Evolutionary conservation across 257 asterid species (phyloP), one percentile per base, ranked within the genome.

Genomic region (Ligustrum vulgare): DNA sequence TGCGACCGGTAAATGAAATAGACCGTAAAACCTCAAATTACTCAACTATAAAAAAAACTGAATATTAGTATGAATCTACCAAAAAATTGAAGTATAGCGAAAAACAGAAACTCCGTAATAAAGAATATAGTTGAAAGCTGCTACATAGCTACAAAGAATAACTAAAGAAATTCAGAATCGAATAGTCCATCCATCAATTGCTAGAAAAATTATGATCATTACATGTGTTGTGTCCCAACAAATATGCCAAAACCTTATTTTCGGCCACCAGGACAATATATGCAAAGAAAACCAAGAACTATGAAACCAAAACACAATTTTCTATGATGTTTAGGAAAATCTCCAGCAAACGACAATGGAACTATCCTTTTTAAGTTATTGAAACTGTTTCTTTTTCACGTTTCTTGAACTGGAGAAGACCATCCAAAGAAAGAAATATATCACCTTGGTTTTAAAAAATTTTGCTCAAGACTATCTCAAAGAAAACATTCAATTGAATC

Each of bases 311-410:
- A 72, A 71, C 69, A 58, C 83, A 39, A 87, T 67, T 75, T 2
- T 83, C 74, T 84, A 78, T 78, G 85, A 77, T 72, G 75, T 77
- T 80, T 56, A 43, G 56, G 78, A 82, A 81, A 84, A 81, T 73
- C 80, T 73, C 73, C 81, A 79, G 86, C 83, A 80, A 76, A 78
- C 75, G 25, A 83, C 77, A 81, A 73, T 32, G 69, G 71, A 74
- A 78, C 75, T 78, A 84, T 77, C 87, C 82, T 63, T 69, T 6
- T 36, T 78, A 84, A 80, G 90, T 86, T 76, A 86, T 85, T 72
- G 69, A 74, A 85, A 81, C 90, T 88, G 84, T 83, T 82, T 80
- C 84, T 85, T 82, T 75, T 56, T 78, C 82, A 81, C 77, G 91
- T 77, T 79, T 78, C 87, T 67, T 71, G 71, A 70, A 66, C 9